Evolutionary conservation across 1,284 basidiomycete species (phyloP), one percentile per base, ranked within the genome.

Genomic region (Microbotryum lychnidis-dioicae): DNA sequence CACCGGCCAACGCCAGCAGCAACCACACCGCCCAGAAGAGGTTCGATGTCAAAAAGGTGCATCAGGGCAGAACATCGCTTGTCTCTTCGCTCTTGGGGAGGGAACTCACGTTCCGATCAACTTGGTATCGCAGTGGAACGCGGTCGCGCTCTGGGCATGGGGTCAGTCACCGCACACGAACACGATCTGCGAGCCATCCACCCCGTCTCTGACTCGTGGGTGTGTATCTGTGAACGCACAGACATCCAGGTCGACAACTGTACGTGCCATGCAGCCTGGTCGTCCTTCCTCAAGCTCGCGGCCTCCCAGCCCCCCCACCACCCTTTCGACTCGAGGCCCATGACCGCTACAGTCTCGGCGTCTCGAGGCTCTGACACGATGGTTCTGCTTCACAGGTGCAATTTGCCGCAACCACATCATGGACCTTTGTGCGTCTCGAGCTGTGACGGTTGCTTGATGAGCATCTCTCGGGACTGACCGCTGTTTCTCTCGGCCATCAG

Each of bases 21-120:
- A 45, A n/a, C 44, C 42, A 27, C 60, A 58, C 25, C 54, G 27
- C 25, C 65, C 91, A 78, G 12, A 83, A 86, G 72, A 78, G 87
- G 67, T 96, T 96, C 72, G 91, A 96, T 77, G 91, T 96, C 67
- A 96, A 94, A 81, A 94, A 94, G 87, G 91, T 92, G 65, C 60
- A 78, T 61, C 50, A 42, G 14, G 14, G 1, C 10, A 20, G 45
- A 45, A 33, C 48, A 20, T 14, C 20, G 4, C 33, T 59, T 46
- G 48, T n/a, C n/a, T n/a, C n/a, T n/a, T n/a, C n/a, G 60, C 52
- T 50, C 44, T 23, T n/a, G 21, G 21, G 65, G 33, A 20, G 23
- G 51, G 57, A 61, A 31, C 54, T 55, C 46, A 58, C 55, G 33
- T 56, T 64, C 12, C 25, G 29, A 20, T n/a, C 31, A 62, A n/a